Percentiles rank a stretch among this genome's conserved stretches.
These are phyloP conservation scores for Tetrastigma voinierianum DNA, from an alignment of 164 flowering plant species.

Conservation along the genomic window DNA sequence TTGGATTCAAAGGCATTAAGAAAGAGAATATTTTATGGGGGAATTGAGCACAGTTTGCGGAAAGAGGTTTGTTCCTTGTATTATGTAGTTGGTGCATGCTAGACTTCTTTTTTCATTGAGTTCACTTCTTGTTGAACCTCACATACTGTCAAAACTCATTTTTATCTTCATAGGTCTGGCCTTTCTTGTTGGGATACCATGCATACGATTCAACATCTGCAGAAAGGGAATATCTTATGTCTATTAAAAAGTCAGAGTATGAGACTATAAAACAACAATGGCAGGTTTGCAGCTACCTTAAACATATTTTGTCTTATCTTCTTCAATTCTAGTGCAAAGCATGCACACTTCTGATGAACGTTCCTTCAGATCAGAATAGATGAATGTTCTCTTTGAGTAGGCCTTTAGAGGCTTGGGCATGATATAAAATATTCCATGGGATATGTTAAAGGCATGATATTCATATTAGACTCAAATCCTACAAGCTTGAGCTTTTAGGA, in stretches of 20 bases:
- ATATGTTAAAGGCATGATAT: too few relatives aligned
- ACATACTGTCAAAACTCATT: neutral
- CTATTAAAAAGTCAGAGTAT: slow-evolving; percentile 70
- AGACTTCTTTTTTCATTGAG: neutral
- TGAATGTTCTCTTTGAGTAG: too few relatives aligned
- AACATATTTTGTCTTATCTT: neutral
- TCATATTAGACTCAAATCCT: too few relatives aligned
- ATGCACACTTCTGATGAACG: neutral
- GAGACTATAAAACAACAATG: slow-evolving; percentile 83
- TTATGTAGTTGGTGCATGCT: neutral
- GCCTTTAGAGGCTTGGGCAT: too few relatives aligned
- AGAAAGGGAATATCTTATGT: slow-evolving; percentile 74
- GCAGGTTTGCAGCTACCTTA: slow-evolving; percentile 56
- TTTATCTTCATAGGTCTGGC: slow-evolving; percentile 65
- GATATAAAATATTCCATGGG: too few relatives aligned
- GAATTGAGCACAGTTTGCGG: slow-evolving; percentile 69
- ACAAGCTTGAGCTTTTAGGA: too few relatives aligned
- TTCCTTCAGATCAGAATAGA: too few relatives aligned
- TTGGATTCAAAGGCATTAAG: slow-evolving; percentile 63
- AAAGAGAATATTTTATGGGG: slow-evolving; percentile 95
- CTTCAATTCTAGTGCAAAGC: neutral
- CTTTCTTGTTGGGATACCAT: slow-evolving; percentile 75
- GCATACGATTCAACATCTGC: slow-evolving; percentile 87
- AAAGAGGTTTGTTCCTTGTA: slow-evolving; percentile 58
- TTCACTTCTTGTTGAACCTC: neutral